phyloP scores from a whole-genome alignment of 768 basidiomycete species.

The Asterophora lycoperdoides region DNA sequence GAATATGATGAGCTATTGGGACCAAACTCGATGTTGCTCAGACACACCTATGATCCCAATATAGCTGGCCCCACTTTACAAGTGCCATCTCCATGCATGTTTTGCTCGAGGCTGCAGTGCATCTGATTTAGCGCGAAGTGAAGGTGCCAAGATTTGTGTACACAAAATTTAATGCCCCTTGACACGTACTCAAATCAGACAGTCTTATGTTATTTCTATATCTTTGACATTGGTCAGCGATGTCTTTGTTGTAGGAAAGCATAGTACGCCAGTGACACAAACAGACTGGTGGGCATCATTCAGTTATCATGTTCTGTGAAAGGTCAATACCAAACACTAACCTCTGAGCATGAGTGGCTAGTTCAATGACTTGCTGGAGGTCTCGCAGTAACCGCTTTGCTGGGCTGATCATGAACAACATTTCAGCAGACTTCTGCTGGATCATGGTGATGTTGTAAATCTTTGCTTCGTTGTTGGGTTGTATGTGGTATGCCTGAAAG shows the following conservation, averaged over 20 bases:
- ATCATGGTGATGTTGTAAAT: slow-evolving; percentile 98
- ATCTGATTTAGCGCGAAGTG: no score
- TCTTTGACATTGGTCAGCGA: slow-evolving; percentile 84
- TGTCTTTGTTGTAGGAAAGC: slow-evolving; percentile 80
- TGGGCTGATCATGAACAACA: slow-evolving; percentile 70
- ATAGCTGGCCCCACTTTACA: no score
- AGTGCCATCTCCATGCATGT: no score
- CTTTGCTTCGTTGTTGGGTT: slow-evolving; percentile 85
- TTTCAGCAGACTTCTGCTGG: slow-evolving; percentile 91
- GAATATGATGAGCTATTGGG: no score
- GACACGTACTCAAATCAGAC: no score
- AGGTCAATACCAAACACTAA: slow-evolving; percentile 28
- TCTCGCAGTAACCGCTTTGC: slow-evolving; percentile 80
- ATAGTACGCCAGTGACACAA: slow-evolving; percentile 71
- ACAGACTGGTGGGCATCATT: slow-evolving; percentile 49
- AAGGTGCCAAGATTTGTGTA: no score
- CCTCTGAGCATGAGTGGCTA: slow-evolving; percentile 86
- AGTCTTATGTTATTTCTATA: slow-evolving; percentile 91
- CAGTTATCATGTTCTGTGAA: neutral
- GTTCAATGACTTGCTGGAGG: slow-evolving; percentile 69
- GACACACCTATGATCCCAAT: no score
- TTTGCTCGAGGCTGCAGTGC: no score
- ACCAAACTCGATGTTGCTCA: no score
- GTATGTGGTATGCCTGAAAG: slow-evolving; percentile 75
- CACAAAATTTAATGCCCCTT: no score